These are phyloP conservation scores for Phytophthora europaea DNA, from an alignment of 352 stramenopile genomes.

Conservation along the genomic window DNA sequence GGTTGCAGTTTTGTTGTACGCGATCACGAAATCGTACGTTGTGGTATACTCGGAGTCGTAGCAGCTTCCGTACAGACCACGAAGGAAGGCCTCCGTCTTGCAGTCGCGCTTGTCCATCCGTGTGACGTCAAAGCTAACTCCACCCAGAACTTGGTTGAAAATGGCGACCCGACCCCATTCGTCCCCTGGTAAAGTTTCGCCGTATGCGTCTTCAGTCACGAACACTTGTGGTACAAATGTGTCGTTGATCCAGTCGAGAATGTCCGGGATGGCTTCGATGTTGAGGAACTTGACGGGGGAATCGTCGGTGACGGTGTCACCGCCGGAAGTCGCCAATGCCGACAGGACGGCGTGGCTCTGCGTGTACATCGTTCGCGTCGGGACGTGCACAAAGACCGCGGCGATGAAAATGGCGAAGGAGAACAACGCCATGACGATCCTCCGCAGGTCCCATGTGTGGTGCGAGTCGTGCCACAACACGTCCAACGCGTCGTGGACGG, in stretches of 20 bases:
- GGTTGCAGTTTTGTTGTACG: slow-evolving; percentile 1
- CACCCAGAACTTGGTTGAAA: slow-evolving; percentile 52
- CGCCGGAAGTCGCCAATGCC: slow-evolving; percentile 41
- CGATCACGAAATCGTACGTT: slow-evolving; percentile 7
- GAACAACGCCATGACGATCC: slow-evolving; percentile 34
- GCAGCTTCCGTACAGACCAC: slow-evolving; percentile 44
- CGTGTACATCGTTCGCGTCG: slow-evolving; percentile 31
- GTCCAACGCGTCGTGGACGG: slow-evolving; percentile 27
- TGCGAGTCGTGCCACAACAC: slow-evolving; percentile 47
- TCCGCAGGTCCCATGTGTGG: slow-evolving; percentile 37
- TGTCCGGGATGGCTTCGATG: slow-evolving; percentile 39
- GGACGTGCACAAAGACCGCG: slow-evolving; percentile 52
- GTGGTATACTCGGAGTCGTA: slow-evolving; percentile 29
- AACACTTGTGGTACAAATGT: slow-evolving; percentile 55
- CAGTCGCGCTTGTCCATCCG: slow-evolving; percentile 21
- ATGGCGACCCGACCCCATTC: slow-evolving; percentile 35
- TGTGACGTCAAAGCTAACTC: slow-evolving; percentile 37
- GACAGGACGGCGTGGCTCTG: slow-evolving; percentile 38
- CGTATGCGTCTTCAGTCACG: slow-evolving; percentile 48
- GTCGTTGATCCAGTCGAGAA: slow-evolving; percentile 50
- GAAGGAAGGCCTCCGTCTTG: slow-evolving; percentile 26
- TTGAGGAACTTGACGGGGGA: slow-evolving; percentile 53
- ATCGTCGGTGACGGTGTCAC: slow-evolving; percentile 45
- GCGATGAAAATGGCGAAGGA: slow-evolving; percentile 49
- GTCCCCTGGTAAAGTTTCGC: slow-evolving; percentile 30